These are phyloP conservation scores for Chalciporus sp. DNA, from an alignment of 1,284 basidiomycete species.

Conservation along the genomic window DNA sequence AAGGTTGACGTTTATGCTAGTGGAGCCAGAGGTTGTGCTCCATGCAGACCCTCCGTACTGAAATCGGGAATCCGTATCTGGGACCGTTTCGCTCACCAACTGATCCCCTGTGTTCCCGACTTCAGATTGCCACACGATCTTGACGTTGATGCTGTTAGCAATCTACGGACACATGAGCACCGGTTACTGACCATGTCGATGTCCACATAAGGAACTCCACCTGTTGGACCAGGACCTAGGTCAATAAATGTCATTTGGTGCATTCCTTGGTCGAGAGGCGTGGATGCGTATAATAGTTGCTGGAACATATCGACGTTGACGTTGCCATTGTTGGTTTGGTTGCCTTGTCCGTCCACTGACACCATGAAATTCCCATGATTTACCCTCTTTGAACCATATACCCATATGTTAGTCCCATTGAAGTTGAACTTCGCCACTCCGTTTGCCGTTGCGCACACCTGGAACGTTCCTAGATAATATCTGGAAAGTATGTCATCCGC, in stretches of 20 bases:
- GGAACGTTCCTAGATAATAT: conserved; percentile 26
- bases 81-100: conserved; percentile 3
- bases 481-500: background rate
- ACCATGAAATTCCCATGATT: conserved; percentile 29
- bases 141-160: background rate
- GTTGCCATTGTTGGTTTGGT: background rate
- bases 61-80: conserved; percentile 16
- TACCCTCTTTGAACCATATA: conserved; percentile 27
- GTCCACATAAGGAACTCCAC: conserved; percentile 12
- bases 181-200: conserved; percentile 25
- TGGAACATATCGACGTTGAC: conserved; percentile 11
- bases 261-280: conserved; percentile 15
- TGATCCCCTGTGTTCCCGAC: conserved; percentile 8
- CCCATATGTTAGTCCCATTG: conserved; percentile 31
- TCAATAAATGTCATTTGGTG: conserved; percentile 26
- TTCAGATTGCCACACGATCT: conserved; percentile 20
- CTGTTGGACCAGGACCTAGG: background rate
- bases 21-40: conserved; percentile 6
- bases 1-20: conserved; percentile 1
- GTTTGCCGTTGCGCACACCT: conserved; percentile 12
- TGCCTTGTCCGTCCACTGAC: conserved; percentile 19
- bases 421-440: conserved; percentile 31
- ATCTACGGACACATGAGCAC: no score
- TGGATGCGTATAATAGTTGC: conserved; percentile 19
- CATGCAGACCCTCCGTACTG: conserved; percentile 10